Percentiles rank a stretch among this genome's conserved stretches.
These are phyloP conservation scores for Populus deltoides DNA, from an alignment of 345 rosid genomes.

Conservation along the genomic window DNA sequence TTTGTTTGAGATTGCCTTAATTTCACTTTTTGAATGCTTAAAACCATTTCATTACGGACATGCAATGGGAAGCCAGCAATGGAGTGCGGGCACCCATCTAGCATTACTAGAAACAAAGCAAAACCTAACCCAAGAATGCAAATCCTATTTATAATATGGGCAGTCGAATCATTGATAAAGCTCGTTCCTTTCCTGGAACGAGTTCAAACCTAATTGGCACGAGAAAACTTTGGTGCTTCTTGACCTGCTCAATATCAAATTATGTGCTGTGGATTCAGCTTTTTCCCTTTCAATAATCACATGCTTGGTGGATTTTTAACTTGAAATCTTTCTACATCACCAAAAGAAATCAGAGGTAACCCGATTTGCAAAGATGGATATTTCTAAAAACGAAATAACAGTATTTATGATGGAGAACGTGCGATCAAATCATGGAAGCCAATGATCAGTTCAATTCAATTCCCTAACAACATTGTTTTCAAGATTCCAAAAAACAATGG, in stretches of 20 bases:
- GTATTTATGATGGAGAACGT: neutral
- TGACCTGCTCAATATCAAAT: conserved; percentile 28
- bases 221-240: conserved; percentile 9
- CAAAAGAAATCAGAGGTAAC: neutral
- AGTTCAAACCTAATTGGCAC: conserved; percentile 22
- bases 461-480: conserved; percentile 7
- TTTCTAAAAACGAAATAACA: neutral
- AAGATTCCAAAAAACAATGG: neutral
- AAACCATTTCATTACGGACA: too few species aligned
- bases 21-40: too few species aligned
- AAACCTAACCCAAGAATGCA: conserved; percentile 21
- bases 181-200: neutral
- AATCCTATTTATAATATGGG: neutral
- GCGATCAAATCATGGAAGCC: neutral
- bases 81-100: too few species aligned
- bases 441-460: neutral
- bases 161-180: neutral
- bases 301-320: neutral
- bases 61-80: too few species aligned
- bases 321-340: neutral
- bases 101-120: neutral
- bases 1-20: too few species aligned
- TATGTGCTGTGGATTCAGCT: neutral
- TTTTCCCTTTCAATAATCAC: neutral
- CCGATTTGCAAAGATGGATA: neutral